phyloP scores from a whole-genome alignment of 352 stramenopile genomes.

The Phytophthora boehmeriae region DNA sequence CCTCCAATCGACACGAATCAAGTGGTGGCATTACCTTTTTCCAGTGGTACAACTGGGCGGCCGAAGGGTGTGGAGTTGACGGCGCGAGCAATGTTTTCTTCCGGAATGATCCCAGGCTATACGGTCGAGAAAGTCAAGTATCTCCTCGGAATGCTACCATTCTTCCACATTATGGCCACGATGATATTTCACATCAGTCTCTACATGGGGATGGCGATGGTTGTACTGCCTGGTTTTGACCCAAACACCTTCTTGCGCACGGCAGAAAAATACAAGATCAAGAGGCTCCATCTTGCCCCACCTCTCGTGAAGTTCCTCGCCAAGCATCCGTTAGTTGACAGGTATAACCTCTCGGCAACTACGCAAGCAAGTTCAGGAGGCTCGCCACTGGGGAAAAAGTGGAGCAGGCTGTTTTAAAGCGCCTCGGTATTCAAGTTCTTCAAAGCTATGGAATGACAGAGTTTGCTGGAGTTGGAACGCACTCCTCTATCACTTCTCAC shows the following conservation, averaged over 20 bases:
- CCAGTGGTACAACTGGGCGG: conserved; percentile 90
- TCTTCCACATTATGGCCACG: conserved; percentile 93
- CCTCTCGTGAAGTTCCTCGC: conserved; percentile 78
- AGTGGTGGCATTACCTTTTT: conserved; percentile 80
- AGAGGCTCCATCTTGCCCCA: conserved; percentile 64
- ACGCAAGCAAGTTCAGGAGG: conserved; percentile 76
- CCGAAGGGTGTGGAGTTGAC: conserved; percentile 90
- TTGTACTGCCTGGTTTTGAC: conserved; percentile 92
- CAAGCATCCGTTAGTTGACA: no score
- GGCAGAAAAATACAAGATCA: conserved; percentile 61
- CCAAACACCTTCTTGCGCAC: conserved; percentile 82
- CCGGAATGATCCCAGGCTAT: conserved; percentile 62
- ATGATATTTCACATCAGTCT: conserved; percentile 81
- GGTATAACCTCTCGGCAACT: conserved; percentile 82
- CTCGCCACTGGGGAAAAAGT: conserved; percentile 81
- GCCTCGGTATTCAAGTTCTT: conserved; percentile 53
- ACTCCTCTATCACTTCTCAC: conserved; percentile 27
- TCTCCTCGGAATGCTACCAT: conserved; percentile 50
- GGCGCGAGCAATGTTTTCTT: conserved; percentile 79
- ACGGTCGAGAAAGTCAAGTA: conserved; percentile 49
- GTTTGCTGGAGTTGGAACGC: conserved; percentile 34
- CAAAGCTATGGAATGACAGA: conserved; percentile 72
- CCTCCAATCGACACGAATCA: no score
- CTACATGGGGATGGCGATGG: conserved; percentile 76
- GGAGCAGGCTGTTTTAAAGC: conserved; percentile 58